Conservation (phyloP, 2,329 filamentous ascomycete species). For the Trichothecium roseum region DNA sequence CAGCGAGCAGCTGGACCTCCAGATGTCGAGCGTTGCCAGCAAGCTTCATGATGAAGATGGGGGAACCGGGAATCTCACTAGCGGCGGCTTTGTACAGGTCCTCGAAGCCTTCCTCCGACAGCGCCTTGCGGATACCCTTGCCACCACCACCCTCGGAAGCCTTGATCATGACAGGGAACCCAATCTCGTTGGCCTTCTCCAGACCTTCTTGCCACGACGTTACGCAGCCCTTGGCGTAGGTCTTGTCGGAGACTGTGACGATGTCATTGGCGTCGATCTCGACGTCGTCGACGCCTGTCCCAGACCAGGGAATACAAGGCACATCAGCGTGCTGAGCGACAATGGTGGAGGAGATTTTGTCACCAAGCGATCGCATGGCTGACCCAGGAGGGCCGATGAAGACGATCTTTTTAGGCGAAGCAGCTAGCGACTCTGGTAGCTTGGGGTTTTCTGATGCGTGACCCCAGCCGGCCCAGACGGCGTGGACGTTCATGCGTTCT, state of each 20-base stretch:
- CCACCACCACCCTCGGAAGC: slow-evolving; percentile 98
- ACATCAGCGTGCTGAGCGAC: slow-evolving; percentile 95
- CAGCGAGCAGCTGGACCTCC: slow-evolving; percentile 92
- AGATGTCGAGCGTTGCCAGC: slow-evolving; percentile 93
- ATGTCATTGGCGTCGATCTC: slow-evolving; percentile 71
- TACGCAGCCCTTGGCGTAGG: slow-evolving; percentile 89
- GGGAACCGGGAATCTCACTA: slow-evolving; percentile 94
- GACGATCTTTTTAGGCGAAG: slow-evolving; percentile 95
- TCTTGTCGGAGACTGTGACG: slow-evolving; percentile 77
- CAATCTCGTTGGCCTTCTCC: slow-evolving; percentile 75
- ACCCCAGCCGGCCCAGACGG: slow-evolving; percentile 98
- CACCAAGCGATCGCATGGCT: slow-evolving; percentile 96
- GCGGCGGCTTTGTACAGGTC: slow-evolving; percentile 89
- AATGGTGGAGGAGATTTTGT: slow-evolving; percentile 99
- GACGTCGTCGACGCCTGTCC: slow-evolving; percentile 79
- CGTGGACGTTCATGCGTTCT: slow-evolving; percentile 96
- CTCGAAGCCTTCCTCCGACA: slow-evolving; percentile 74
- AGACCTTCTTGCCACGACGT: slow-evolving; percentile 84
- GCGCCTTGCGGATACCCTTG: slow-evolving; percentile 96
- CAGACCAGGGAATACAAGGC: slow-evolving; percentile 99
- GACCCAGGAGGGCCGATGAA: slow-evolving; percentile 98
- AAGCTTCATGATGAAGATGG: slow-evolving; percentile 99
- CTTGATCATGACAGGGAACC: slow-evolving; percentile 99
- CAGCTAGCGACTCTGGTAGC: slow-evolving; percentile 88
- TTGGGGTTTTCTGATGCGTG: slow-evolving; percentile 99